Evolutionary conservation across 2,329 filamentous ascomycete species (phyloP).

Genomic region (Colletotrichum tofieldiae): DNA sequence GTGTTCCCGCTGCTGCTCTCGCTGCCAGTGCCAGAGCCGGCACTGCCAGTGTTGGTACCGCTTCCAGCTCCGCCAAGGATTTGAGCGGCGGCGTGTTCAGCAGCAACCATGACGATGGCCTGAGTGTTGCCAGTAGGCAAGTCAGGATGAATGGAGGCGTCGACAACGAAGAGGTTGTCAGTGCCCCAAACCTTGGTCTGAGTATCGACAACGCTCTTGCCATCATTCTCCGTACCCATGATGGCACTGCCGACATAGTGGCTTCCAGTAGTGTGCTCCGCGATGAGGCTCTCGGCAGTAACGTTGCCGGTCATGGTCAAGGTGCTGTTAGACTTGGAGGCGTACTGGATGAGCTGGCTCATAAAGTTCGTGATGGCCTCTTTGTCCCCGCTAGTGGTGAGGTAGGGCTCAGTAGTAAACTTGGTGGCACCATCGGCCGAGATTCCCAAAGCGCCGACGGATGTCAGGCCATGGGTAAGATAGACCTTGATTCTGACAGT

Average conservation of each 20-base stretch:
- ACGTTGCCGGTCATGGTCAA: constrained; percentile 45
- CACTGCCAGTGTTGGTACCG: constrained; percentile 45
- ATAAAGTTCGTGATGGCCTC: constrained; percentile 50
- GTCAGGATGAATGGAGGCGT: constrained; percentile 74
- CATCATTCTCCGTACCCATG: constrained; percentile 65
- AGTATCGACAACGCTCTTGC: constrained; percentile 69
- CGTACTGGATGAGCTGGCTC: constrained; percentile 48
- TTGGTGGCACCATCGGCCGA: constrained; percentile 58
- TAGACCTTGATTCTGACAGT: constrained; percentile 65
- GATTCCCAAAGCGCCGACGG: constrained; percentile 63
- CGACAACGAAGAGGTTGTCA: constrained; percentile 74
- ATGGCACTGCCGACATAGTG: constrained; percentile 58
- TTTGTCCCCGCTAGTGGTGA: constrained; percentile 50
- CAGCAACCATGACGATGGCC: constrained; percentile 44
- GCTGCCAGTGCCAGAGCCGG: constrained; percentile 47
- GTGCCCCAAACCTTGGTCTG: constrained; percentile 73
- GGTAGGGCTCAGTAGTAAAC: constrained; percentile 56
- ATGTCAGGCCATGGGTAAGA: constrained; percentile 66
- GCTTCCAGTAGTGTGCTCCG: constrained; percentile 47
- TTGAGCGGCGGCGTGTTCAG: constrained; percentile 41
- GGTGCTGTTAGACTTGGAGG: constrained; percentile 46
- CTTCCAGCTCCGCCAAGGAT: constrained; percentile 34
- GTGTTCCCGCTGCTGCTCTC: neutral
- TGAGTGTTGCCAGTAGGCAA: constrained; percentile 44
- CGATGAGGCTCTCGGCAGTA: constrained; percentile 47